Conservation (phyloP, 2,329 filamentous ascomycete genomes). For the Aureobasidium sp. region DNA sequence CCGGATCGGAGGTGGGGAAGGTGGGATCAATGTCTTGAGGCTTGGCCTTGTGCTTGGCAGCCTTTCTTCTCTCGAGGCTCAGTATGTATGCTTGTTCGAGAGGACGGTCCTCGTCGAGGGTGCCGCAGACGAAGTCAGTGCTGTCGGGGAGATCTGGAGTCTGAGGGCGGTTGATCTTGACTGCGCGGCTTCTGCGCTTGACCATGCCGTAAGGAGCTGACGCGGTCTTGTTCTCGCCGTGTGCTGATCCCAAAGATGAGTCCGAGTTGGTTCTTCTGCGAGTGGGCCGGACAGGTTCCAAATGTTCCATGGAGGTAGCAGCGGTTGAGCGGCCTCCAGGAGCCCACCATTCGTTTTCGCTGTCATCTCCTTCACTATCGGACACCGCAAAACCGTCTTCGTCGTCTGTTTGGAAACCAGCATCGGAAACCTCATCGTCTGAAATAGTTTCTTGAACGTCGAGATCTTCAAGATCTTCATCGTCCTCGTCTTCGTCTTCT, state of each 20-base stretch:
- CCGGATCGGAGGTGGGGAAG: constrained; percentile 88
- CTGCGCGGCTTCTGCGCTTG: constrained; percentile 24
- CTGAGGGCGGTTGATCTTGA: constrained; percentile 19
- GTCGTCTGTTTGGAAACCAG: constrained; percentile 76
- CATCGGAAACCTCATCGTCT: constrained; percentile 39
- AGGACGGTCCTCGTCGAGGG: constrained; percentile 86
- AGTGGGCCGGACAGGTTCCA: constrained; percentile 39
- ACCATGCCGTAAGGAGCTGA: constrained; percentile 30
- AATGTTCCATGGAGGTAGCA: constrained; percentile 45
- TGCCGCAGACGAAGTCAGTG: constrained; percentile 98
- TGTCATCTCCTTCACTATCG: constrained; percentile 58
- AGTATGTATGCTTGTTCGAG: constrained; percentile 91
- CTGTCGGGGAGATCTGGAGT: constrained; percentile 81
- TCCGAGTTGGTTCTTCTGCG: constrained; percentile 39
- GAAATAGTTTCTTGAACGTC: constrained; percentile 38
- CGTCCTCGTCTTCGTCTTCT: constrained; percentile 19
- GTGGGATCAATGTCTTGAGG: constrained; percentile 98
- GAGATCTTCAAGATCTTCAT: constrained; percentile 30
- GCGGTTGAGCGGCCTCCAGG: constrained; percentile 43
- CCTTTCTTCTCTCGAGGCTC: constrained; percentile 70
- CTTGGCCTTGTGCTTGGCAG: constrained; percentile 68
- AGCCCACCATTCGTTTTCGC: constrained; percentile 61
- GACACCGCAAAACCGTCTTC: constrained; percentile 62
- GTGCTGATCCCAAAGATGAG: constrained; percentile 44
- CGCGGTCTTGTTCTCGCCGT: constrained; percentile 14